These are phyloP conservation scores for Cyanophora paradoxa DNA, from an alignment of 78 protist genomes.

Conservation along the genomic window DNA sequence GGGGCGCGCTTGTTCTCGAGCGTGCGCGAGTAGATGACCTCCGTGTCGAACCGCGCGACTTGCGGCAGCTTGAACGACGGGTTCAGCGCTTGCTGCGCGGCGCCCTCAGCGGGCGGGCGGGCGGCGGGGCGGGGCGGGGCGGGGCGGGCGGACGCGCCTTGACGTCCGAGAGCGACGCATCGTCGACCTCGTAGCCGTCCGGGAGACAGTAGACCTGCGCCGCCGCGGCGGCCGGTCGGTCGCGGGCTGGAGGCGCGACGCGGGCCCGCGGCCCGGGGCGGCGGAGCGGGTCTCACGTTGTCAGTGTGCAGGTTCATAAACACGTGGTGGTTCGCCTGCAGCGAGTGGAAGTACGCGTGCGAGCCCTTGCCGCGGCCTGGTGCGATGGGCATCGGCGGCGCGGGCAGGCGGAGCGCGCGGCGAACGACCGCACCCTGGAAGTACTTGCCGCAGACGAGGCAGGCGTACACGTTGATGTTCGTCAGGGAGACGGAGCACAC, in stretches of 20 bases:
- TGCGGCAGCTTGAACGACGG: conserved; percentile 19
- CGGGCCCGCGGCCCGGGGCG: too few relatives aligned
- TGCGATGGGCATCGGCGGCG: too few relatives aligned
- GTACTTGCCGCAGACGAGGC: conserved; percentile 95
- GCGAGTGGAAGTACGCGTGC: conserved; percentile 84
- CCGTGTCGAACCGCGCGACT: conserved; percentile 26
- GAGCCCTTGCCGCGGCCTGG: conserved; percentile 81
- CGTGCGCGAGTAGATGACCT: neutral
- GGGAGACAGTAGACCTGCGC: conserved; percentile 87
- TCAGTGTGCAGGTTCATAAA: conserved; percentile 76
- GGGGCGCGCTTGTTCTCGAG: conserved; percentile 37
- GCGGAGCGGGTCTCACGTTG: neutral
- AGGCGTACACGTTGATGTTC: conserved; percentile 89
- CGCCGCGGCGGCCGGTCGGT: too few relatives aligned
- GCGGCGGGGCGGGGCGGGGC: neutral
- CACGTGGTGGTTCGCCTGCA: conserved; percentile 83
- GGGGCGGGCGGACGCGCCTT: too few relatives aligned
- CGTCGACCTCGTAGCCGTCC: conserved; percentile 87
- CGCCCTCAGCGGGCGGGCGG: too few relatives aligned
- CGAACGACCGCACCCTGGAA: too few relatives aligned
- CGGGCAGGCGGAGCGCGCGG: too few relatives aligned
- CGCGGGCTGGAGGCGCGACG: too few relatives aligned
- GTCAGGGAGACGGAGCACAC: conserved; percentile 77
- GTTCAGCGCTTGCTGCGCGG: conserved; percentile 25
- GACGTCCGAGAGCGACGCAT: conserved; percentile 87